These are phyloP conservation scores for Aspergillus sparsus DNA, from an alignment of 495 filamentous ascomycete genomes.

Conservation along the genomic window DNA sequence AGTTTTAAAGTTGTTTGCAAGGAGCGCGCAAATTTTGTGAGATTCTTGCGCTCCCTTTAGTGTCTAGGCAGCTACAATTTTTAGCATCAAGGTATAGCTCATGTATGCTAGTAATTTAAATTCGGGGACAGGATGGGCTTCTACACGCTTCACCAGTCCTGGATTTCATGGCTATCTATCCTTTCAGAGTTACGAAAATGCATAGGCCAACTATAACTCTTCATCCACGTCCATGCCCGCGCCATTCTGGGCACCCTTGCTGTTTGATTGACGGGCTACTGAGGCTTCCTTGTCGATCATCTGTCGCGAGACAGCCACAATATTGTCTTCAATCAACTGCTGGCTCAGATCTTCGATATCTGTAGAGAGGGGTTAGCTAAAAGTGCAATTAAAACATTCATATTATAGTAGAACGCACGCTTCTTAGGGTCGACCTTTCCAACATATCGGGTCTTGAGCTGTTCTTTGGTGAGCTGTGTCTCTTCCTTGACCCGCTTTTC, in stretches of 20 bases:
- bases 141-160: background rate
- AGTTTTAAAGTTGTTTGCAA: no score
- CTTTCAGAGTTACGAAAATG: no score
- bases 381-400: background rate
- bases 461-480: constrained; percentile 93
- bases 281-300: constrained; percentile 99
- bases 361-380: constrained; percentile 28
- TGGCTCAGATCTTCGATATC: constrained; percentile 95
- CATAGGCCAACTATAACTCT: constrained; percentile 47
- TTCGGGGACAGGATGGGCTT: background rate
- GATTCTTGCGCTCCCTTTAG: constrained; percentile 22
- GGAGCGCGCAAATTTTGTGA: no score
- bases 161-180: constrained; percentile 3
- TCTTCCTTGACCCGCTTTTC: constrained; percentile 99
- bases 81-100: constrained; percentile 13
- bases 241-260: constrained; percentile 58
- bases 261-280: constrained; percentile 52
- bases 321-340: constrained; percentile 97
- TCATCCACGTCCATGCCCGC: constrained; percentile 61
- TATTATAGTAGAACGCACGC: constrained; percentile 52
- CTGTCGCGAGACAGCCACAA: constrained; percentile 90
- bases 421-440: constrained; percentile 99
- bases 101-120: constrained; percentile 2
- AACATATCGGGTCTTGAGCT: constrained; percentile 97
- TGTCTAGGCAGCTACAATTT: constrained; percentile 6